Evolutionary conservation across 139 green algal species (phyloP).

Genomic region (Diplosphaera chodatii): DNA sequence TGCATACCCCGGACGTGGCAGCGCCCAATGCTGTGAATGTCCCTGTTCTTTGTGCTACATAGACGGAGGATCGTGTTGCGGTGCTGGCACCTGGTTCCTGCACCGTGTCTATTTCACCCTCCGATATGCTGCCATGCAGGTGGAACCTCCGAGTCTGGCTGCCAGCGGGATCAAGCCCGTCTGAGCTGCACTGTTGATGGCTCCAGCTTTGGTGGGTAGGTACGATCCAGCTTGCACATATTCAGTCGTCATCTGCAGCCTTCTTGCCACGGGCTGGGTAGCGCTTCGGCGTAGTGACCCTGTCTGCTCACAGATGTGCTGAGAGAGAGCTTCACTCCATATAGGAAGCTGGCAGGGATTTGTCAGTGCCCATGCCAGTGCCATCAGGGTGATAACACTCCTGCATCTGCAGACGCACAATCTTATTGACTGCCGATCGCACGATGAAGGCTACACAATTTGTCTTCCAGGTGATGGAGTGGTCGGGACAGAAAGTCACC

Average conservation of each 20-base stretch:
- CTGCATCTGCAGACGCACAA: too few relatives aligned
- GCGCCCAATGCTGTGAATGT: constrained; percentile 20
- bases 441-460: too few relatives aligned
- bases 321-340: constrained; percentile 19
- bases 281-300: constrained; percentile 24
- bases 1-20: constrained; percentile 23
- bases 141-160: too few relatives aligned
- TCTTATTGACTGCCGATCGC: too few relatives aligned
- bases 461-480: too few relatives aligned
- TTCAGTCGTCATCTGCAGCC: constrained; percentile 14
- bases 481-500: too few relatives aligned
- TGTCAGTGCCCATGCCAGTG: constrained; percentile 16
- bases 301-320: constrained; percentile 34
- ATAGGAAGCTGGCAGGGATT: constrained; percentile 34
- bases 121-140: not conserved
- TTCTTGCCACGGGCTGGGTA: constrained; percentile 41
- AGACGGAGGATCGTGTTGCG: constrained; percentile 23
- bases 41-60: constrained; percentile 28
- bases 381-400: constrained; percentile 27
- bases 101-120: constrained; percentile 7
- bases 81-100: not conserved
- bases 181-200: too few relatives aligned
- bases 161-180: too few relatives aligned
- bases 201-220: too few relatives aligned
- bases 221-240: too few relatives aligned